A percentile compares a stretch with the other conserved stretches of the same genome.
Evolutionary conservation across 2,329 filamentous ascomycete species (phyloP).

Genomic region (Elsinoe perseae): DNA sequence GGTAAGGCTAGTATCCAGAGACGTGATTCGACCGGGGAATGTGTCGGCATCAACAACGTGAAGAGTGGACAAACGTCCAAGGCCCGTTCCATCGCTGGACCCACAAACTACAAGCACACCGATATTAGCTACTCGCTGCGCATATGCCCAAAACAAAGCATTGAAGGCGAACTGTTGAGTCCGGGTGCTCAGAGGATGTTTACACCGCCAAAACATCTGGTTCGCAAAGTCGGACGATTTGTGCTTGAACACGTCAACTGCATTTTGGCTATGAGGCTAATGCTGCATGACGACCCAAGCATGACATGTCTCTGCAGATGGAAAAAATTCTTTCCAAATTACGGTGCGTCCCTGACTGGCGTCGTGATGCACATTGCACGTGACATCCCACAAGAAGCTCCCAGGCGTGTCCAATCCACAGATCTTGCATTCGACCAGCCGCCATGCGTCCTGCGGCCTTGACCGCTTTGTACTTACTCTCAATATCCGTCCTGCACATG

Average conservation of each 20-base stretch:
- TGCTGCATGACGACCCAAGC: slow-evolving; percentile 4
- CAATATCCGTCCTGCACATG: background rate
- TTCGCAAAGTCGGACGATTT: background rate
- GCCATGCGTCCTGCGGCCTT: background rate
- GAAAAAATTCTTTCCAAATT: background rate
- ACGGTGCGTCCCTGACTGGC: background rate
- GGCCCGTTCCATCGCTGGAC: background rate
- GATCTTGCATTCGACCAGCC: background rate
- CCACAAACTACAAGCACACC: slow-evolving; percentile 7
- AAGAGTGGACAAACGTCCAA: background rate
- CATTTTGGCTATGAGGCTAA: background rate
- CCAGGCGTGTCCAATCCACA: background rate
- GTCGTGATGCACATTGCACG: background rate
- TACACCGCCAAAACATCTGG: slow-evolving; percentile 12
- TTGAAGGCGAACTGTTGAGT: background rate
- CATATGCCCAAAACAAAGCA: slow-evolving; percentile 11
- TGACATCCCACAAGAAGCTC: background rate
- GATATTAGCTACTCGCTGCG: background rate
- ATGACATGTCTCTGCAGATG: slow-evolving; percentile 1
- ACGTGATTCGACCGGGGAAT: slow-evolving; percentile 8
- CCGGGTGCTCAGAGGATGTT: background rate
- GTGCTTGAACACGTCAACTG: slow-evolving; percentile 1
- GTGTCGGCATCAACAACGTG: background rate
- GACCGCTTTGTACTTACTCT: slow-evolving; percentile 2
- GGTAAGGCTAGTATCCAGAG: background rate